Base-by-base conservation (phyloP, 805 yeast genomes). In the Torulaspora maleeae region DNA sequence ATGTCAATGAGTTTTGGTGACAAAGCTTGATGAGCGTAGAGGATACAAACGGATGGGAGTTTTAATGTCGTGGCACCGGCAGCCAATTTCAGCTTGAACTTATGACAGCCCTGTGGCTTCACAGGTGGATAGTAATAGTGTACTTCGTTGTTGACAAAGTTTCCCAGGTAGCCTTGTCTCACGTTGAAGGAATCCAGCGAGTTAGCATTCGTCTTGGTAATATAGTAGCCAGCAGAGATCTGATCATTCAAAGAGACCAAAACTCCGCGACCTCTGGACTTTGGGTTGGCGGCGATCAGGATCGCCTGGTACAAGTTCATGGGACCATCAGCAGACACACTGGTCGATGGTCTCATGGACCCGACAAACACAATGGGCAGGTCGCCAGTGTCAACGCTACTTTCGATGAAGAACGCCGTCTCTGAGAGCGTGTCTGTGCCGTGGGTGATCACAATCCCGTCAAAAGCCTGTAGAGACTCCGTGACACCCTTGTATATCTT, bases 381-480 rank as follows among this genome's bases (percentile, higher is more conserved):
- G 27, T 69, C 71, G 49, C 73, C 73, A 45, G 66, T 55, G 44
- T 69, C 71, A 37, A 71, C 62, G 4, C 74, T 67, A 43, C 75
- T 64, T 49, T 80, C 83, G 29, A 80, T 63, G 59, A 80, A 80
- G 57, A 80, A 80, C 0, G 84, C 78, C 6, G 86, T 80, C 58
- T 80, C 86, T 41, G 82, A 80, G 68, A 79, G 70, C 1, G 85
- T 77, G 55, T 80, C 86, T 6, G 86, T 80, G n/a, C 86, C 86
- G 59, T 80, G 86, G 1, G 85, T 80, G 30, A 80, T 76, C 35
- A 80, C 85, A 15, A 79, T 73, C 33, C 84, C 85, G 54, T 78
- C 79, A 50, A 70, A 76, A 12, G 59, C 60, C 35, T 63, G 67
- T 29, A 79, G 58, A 27, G 75, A 74, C 19, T 69, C 68, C 10